Base-by-base conservation (phyloP, 179 eudicot genomes). In the Beta macrorhiza region DNA sequence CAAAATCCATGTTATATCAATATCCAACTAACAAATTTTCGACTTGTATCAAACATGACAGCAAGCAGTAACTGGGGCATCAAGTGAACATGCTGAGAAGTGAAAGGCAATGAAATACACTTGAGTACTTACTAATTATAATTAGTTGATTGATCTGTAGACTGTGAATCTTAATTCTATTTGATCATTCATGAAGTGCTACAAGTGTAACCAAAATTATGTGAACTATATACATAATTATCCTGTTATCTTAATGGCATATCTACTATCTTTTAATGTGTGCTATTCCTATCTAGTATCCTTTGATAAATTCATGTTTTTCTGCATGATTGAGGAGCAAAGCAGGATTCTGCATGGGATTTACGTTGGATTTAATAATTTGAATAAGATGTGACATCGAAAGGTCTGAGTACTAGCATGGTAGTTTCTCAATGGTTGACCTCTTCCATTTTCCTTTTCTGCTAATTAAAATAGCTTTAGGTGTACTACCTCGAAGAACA, bases 1-100 rank as follows among this genome's bases (percentile, higher is more conserved):
- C 53, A 25, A 25, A 73, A 25, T 32, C 7, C 78, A 7, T 59
- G 19, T 42, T 42, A 4, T 59, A 9, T 69, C 37, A 13, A 47
- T 47, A 11, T 53, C 29, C 32, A 29, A 45, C 22, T 29, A 14
- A 75, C 13, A 15, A 44, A 29, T 1, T 20, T 68, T 16, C 25
- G 19, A 51, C 13, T 74, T 37, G 72, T 59, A 64, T 56, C 56
- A 20, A 51, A 75, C 69, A 12, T 71, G 79, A 82, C 92, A 92
- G 97, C 83, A 87, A 91, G 91, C 90, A 77, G 65, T 92, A 49
- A 72, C 85, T 72, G 91, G 86, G 49, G 83, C 71, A 42, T 81
- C 81, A 72, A 78, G 19, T 49, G 81, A 80, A 55, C 77, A 69
- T 29, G 77, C 52, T 25, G 79, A 69, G 17, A n/a, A 79, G 53